Percentiles rank a stretch among this genome's conserved stretches.
Conservation (phyloP, 2,329 filamentous ascomycete genomes). For the Amauroascus verrucosus region DNA sequence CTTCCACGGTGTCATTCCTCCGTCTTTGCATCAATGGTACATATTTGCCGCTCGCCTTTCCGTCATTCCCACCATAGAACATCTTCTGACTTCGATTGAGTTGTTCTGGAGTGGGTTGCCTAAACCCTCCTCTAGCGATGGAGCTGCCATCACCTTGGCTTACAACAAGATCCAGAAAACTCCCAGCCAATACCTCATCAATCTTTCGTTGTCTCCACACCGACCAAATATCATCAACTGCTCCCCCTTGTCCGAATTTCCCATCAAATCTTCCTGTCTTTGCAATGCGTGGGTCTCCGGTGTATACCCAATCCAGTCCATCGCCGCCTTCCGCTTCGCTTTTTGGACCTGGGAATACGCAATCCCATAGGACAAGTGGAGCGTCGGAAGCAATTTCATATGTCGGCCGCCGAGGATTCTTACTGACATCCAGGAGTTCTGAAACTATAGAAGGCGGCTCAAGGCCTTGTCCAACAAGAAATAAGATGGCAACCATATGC, state of each 20-base stretch:
- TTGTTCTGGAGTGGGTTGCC: slow-evolving; percentile 20
- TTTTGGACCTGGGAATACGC: slow-evolving; percentile 60
- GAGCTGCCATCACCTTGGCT: slow-evolving; percentile 30
- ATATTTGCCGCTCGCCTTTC: slow-evolving; percentile 48
- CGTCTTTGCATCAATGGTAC: slow-evolving; percentile 46
- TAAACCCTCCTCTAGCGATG: slow-evolving; percentile 21
- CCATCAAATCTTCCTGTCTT: slow-evolving; percentile 38
- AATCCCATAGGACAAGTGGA: slow-evolving; percentile 92
- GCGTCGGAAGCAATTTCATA: slow-evolving; percentile 88
- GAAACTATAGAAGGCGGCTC: slow-evolving; percentile 65
- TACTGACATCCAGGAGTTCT: slow-evolving; percentile 60
- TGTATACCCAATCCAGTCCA: slow-evolving; percentile 65
- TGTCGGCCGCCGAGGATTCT: slow-evolving; percentile 64
- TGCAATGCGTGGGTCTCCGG: slow-evolving; percentile 51
- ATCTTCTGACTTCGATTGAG: slow-evolving; percentile 40
- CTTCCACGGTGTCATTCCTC: slow-evolving; percentile 49
- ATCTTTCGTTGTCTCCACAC: slow-evolving; percentile 78
- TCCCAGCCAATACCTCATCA: slow-evolving; percentile 72
- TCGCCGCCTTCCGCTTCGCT: slow-evolving; percentile 51
- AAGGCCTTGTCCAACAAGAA: slow-evolving; percentile 79
- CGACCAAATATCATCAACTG: slow-evolving; percentile 69
- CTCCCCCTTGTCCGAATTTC: slow-evolving; percentile 55
- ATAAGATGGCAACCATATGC: slow-evolving; percentile 86
- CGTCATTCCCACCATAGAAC: slow-evolving; percentile 49
- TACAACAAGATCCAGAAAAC: slow-evolving; percentile 56